phyloP scores from a whole-genome alignment of 768 basidiomycete genomes.

The Lentinula detonsa region DNA sequence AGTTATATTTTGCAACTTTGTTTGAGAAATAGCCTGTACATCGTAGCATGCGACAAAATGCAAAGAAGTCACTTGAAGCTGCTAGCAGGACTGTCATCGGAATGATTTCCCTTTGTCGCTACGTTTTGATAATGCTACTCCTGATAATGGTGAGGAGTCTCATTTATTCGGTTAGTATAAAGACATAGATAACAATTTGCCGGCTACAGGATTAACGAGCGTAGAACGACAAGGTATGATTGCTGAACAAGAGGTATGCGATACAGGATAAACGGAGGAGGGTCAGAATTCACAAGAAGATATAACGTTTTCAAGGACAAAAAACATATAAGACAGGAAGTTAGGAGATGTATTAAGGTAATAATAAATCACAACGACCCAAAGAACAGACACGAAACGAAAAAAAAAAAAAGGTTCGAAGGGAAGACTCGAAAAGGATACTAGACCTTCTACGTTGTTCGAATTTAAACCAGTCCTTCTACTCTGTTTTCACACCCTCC shows the following conservation, averaged over 20 bases:
- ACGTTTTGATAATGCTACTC: not conserved
- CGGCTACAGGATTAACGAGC: conserved; percentile 35
- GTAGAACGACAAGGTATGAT: conserved; percentile 16
- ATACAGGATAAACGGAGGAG: conserved; percentile 18
- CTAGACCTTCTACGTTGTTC: not conserved
- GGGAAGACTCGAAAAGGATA: not conserved
- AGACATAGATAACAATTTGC: conserved; percentile 23
- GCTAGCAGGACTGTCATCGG: too few relatives aligned
- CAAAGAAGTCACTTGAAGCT: too few relatives aligned
- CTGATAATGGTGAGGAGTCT: not conserved
- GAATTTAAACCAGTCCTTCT: conserved; percentile 20
- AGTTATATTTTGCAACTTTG: too few relatives aligned
- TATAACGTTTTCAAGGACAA: conserved; percentile 9
- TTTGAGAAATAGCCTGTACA: too few relatives aligned
- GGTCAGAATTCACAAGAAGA: conserved; percentile 12
- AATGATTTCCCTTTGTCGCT: not conserved
- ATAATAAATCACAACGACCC: conserved; percentile 8
- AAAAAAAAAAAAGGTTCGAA: not conserved
- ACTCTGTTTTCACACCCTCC: conserved; percentile 67
- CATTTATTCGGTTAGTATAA: not conserved
- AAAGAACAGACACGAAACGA: conserved; percentile 7
- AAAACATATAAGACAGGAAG: conserved; percentile 12
- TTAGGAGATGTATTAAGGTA: conserved; percentile 18
- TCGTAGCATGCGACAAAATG: too few relatives aligned
- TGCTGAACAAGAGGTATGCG: conserved; percentile 15